These are phyloP conservation scores for Pichia sp. DNA, from an alignment of 1,139 yeast genomes.

Conservation along the genomic window DNA sequence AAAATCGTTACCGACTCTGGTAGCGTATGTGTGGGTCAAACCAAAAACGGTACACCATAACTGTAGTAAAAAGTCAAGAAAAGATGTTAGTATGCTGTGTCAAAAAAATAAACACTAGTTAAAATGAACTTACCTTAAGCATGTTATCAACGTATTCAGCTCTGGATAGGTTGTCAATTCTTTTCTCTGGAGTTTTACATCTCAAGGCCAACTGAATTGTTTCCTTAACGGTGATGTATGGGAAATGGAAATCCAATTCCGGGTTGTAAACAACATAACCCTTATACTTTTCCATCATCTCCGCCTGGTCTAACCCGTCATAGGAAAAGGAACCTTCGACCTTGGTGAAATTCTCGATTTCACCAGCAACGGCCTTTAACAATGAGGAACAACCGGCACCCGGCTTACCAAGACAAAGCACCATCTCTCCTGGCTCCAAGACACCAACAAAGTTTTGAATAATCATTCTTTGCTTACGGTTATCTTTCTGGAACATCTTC, in stretches of 20 bases:
- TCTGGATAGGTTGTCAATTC: slow-evolving; percentile 37
- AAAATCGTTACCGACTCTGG: slow-evolving; percentile 50
- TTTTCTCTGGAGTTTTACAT: slow-evolving; percentile 40
- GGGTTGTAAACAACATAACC: slow-evolving; percentile 42
- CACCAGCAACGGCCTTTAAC: slow-evolving; percentile 36
- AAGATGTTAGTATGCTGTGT: slow-evolving; percentile 45
- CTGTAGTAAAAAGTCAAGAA: slow-evolving; percentile 50
- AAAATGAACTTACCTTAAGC: slow-evolving; percentile 37
- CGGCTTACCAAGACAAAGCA: slow-evolving; percentile 49
- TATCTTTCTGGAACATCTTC: slow-evolving; percentile 9
- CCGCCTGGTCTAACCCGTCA: slow-evolving; percentile 54
- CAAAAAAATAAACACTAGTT: slow-evolving; percentile 26
- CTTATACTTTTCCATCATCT: slow-evolving; percentile 46
- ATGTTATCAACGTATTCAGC: slow-evolving; percentile 36
- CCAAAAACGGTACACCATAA: slow-evolving; percentile 31
- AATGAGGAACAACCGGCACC: slow-evolving; percentile 52
- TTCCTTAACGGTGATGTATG: slow-evolving; percentile 41
- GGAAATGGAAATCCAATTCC: slow-evolving; percentile 42
- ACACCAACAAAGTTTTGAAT: slow-evolving; percentile 12
- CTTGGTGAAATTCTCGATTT: slow-evolving; percentile 26
- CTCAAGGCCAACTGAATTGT: slow-evolving; percentile 41
- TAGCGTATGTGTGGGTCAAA: slow-evolving; percentile 13
- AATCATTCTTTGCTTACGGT: slow-evolving; percentile 12
- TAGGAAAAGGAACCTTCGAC: slow-evolving; percentile 35
- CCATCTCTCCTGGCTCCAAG: slow-evolving; percentile 31